Evolutionary conservation across 306 rosid genomes (phyloP).

Genomic region (Trichosanthes truncata): DNA sequence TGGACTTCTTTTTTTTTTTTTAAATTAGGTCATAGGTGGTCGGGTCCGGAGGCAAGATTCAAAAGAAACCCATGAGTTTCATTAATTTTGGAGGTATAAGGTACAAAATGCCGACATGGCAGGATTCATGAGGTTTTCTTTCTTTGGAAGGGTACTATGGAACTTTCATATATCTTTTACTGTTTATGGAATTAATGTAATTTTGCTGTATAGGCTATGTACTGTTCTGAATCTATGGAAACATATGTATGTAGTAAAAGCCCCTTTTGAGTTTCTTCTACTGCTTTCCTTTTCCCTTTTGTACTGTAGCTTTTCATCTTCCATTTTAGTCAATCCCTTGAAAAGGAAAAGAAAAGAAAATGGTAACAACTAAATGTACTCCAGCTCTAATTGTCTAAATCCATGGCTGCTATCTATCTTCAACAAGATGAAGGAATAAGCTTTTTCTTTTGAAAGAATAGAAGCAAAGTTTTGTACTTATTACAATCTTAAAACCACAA

Average conservation of each 20-base stretch:
- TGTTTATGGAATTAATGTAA: slow-evolving; percentile 11
- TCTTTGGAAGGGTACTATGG: slow-evolving; percentile 4
- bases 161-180: neutral
- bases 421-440: neutral
- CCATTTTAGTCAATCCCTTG: neutral
- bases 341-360: neutral
- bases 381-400: neutral
- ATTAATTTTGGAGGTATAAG: slow-evolving; percentile 29
- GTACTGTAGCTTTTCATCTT: neutral
- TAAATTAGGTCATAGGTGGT: neutral
- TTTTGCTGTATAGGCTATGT: slow-evolving; percentile 6
- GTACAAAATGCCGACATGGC: slow-evolving; percentile 1
- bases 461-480: neutral
- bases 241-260: neutral
- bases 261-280: neutral
- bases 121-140: slow-evolving; percentile 12
- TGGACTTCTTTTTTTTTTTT: neutral
- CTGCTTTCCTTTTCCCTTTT: neutral
- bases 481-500: neutral
- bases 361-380: neutral
- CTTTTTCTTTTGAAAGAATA: neutral
- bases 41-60: slow-evolving; percentile 24
- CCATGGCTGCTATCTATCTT: neutral
- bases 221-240: neutral
- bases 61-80: slow-evolving; percentile 66